Evolutionary conservation across 2,329 filamentous ascomycete species (phyloP).

Genomic region (Paramyrothecium sp.): DNA sequence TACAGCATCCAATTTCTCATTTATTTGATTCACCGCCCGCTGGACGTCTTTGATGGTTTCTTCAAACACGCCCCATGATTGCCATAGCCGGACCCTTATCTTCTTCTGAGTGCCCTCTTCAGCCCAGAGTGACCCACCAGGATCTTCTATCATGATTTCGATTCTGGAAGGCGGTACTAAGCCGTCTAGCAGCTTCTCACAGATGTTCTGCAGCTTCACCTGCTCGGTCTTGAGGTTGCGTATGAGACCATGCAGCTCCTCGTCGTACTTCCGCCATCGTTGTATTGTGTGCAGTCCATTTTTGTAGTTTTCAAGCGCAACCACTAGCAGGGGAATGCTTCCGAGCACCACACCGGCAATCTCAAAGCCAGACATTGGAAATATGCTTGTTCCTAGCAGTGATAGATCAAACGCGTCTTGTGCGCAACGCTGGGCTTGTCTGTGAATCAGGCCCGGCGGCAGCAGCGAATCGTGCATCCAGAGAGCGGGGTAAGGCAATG

Average conservation of each 20-base stretch:
- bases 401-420: too few relatives aligned
- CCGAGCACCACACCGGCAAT: constrained; percentile 18
- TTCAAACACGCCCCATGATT: constrained; percentile 19
- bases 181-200: constrained; percentile 23
- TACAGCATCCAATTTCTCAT: not conserved
- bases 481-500: too few relatives aligned
- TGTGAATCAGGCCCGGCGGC: too few relatives aligned
- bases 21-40: constrained; percentile 16
- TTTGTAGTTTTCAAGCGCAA: constrained; percentile 13
- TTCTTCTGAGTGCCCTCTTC: constrained; percentile 9
- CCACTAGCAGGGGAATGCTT: constrained; percentile 14
- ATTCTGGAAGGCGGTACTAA: constrained; percentile 18
- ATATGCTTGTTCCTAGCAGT: too few relatives aligned
- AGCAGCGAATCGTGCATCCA: too few relatives aligned
- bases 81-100: constrained; percentile 20
- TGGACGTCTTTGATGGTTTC: constrained; percentile 17
- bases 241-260: constrained; percentile 19
- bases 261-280: constrained; percentile 11
- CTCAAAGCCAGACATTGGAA: constrained; percentile 21
- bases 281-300: constrained; percentile 15
- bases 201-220: constrained; percentile 25
- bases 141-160: constrained; percentile 23
- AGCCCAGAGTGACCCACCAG: constrained; percentile 25
- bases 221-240: constrained; percentile 19
- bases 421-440: too few relatives aligned